phyloP scores from a whole-genome alignment of 805 yeast species.

The Wickerhamomyces hampshirensis region DNA sequence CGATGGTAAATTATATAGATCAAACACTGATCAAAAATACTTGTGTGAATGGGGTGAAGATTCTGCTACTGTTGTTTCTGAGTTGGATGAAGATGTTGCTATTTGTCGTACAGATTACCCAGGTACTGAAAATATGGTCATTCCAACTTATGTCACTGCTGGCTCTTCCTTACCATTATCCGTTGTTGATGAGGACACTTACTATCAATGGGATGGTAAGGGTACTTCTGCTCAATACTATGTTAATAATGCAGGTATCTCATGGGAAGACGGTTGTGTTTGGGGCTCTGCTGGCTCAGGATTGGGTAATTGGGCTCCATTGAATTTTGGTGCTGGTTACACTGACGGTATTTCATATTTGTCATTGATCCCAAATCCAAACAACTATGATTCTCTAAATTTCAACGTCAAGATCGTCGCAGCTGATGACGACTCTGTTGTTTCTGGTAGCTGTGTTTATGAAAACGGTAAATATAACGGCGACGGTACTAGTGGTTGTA shows the following conservation, averaged over 20 bases:
- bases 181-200: constrained; percentile 71
- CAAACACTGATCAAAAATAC: constrained; percentile 59
- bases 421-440: constrained; percentile 31
- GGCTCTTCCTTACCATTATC: constrained; percentile 65
- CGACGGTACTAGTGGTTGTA: constrained; percentile 80
- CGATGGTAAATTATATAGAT: constrained; percentile 74
- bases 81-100: constrained; percentile 65
- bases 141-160: constrained; percentile 78
- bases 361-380: constrained; percentile 93
- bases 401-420: constrained; percentile 78
- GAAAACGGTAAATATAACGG: constrained; percentile 73
- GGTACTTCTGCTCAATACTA: constrained; percentile 93
- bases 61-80: constrained; percentile 62
- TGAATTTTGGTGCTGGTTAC: constrained; percentile 90
- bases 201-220: constrained; percentile 79
- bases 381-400: constrained; percentile 65
- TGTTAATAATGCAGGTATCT: constrained; percentile 94
- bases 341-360: constrained; percentile 64
- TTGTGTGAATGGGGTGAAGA: constrained; percentile 86
- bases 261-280: constrained; percentile 84
- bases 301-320: constrained; percentile 98
- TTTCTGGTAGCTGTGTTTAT: constrained; percentile 75
- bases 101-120: constrained; percentile 99
- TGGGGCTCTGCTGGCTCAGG: constrained; percentile 84
- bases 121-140: constrained; percentile 97